phyloP scores from a whole-genome alignment of 2,329 filamentous ascomycete species.

The Lasiodiplodia sp. region DNA sequence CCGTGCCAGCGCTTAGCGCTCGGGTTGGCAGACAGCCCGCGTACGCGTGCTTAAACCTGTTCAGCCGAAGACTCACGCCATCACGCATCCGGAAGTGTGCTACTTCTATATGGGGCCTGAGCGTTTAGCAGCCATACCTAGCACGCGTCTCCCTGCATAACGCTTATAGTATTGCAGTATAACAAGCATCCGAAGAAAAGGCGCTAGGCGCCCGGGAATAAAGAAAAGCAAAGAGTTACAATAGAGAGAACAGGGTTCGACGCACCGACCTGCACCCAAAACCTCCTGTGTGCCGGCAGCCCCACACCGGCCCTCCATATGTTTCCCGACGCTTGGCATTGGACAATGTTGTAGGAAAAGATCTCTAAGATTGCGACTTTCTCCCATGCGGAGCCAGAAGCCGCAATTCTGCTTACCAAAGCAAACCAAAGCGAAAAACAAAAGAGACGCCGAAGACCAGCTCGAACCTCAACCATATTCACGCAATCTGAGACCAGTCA shows the following conservation, averaged over 20 bases:
- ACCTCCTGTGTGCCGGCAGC: not conserved
- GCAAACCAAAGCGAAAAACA: not conserved
- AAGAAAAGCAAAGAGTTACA: not conserved
- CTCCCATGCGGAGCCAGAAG: not conserved
- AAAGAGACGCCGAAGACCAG: no score
- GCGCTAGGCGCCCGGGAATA: not conserved
- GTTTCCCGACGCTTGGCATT: not conserved
- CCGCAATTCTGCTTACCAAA: not conserved
- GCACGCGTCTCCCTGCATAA: not conserved
- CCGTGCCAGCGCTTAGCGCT: constrained; percentile 7
- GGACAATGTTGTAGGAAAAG: not conserved
- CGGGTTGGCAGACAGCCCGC: not conserved
- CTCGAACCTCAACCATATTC: no score
- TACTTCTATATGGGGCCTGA: not conserved
- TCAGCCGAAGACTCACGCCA: not conserved
- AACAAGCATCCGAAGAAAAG: not conserved
- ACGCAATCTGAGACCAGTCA: no score
- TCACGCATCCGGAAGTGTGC: not conserved
- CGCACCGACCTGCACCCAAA: not conserved
- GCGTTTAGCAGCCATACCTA: constrained; percentile 4
- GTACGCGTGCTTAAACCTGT: not conserved
- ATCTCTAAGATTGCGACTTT: not conserved
- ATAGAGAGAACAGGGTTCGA: not conserved
- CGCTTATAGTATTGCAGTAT: not conserved
- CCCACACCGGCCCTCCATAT: not conserved